Conservation (phyloP, 1,284 basidiomycete species). For the Phlebopus sp. region DNA sequence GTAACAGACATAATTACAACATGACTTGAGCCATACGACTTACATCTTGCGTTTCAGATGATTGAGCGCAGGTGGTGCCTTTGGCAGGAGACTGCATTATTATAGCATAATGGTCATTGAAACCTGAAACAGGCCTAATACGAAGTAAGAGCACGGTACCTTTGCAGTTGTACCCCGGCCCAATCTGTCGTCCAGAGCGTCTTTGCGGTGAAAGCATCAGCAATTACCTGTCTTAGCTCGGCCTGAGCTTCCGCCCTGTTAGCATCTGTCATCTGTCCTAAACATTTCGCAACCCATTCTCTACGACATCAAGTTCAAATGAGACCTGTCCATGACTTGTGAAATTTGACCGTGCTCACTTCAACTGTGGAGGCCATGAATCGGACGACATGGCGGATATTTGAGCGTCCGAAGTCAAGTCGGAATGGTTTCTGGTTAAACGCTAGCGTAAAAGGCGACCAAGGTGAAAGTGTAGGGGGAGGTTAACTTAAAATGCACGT, state of each 20-base stretch:
- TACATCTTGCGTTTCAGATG: conserved; percentile 71
- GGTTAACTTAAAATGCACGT: no score
- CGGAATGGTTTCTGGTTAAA: no score
- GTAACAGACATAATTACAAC: conserved; percentile 10
- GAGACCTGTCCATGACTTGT: background rate
- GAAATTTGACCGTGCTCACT: conserved; percentile 36
- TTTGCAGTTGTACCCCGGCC: conserved; percentile 77
- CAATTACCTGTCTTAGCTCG: conserved; percentile 84
- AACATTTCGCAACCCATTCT: conserved; percentile 82
- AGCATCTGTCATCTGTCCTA: conserved; percentile 76
- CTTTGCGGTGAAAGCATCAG: conserved; percentile 74
- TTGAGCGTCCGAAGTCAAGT: background rate
- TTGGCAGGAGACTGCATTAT: conserved; percentile 58
- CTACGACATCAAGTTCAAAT: conserved; percentile 36
- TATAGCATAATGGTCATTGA: conserved; percentile 19
- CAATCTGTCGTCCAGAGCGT: conserved; percentile 89
- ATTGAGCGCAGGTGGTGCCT: conserved; percentile 47
- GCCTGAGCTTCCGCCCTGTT: conserved; percentile 75
- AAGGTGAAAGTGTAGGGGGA: no score
- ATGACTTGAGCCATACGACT: conserved; percentile 12
- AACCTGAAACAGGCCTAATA: conserved; percentile 11
- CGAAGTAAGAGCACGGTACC: conserved; percentile 39
- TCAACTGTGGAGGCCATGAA: conserved; percentile 62
- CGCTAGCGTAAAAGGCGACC: no score
- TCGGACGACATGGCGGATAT: conserved; percentile 51